These are phyloP conservation scores for Colletotrichum sp. DNA, from an alignment of 2,329 filamentous ascomycete genomes.

Conservation along the genomic window DNA sequence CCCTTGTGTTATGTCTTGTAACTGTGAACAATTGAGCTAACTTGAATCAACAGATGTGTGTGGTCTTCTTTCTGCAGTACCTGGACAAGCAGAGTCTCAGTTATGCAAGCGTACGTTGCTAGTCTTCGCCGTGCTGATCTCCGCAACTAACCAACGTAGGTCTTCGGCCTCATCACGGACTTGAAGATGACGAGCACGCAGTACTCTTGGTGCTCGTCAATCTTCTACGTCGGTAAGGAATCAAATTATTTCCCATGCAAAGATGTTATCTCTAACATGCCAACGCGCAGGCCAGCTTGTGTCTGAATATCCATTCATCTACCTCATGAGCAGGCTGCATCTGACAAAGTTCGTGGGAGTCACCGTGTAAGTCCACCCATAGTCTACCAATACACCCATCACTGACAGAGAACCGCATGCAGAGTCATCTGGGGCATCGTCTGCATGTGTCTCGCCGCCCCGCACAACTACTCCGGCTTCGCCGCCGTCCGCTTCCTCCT, in stretches of 20 bases:
- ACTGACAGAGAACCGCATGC: fast-evolving
- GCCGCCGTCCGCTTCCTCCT: conserved; percentile 45
- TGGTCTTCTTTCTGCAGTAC: conserved; percentile 48
- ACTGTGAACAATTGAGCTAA: neutral
- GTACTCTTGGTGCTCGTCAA: conserved; percentile 53
- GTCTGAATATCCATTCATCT: conserved; percentile 54
- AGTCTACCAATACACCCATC: neutral
- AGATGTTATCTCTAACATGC: fast-evolving
- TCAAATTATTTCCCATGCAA: too few relatives aligned
- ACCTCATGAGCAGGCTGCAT: conserved; percentile 53
- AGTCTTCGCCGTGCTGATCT: too few relatives aligned
- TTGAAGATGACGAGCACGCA: conserved; percentile 47
- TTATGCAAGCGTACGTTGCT: conserved; percentile 41
- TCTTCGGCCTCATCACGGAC: conserved; percentile 51
- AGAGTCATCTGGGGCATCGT: conserved; percentile 47
- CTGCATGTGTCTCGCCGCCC: conserved; percentile 49
- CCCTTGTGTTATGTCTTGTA: too few relatives aligned
- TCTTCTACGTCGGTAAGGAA: conserved; percentile 33
- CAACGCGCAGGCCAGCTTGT: conserved; percentile 42
- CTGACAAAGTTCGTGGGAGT: conserved; percentile 55
- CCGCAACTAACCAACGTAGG: conserved; percentile 11
- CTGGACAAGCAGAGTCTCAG: conserved; percentile 55
- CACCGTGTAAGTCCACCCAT: conserved; percentile 41
- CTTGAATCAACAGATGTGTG: conserved; percentile 36
- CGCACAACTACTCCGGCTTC: conserved; percentile 42